Conservation (phyloP, 2,329 filamentous ascomycete genomes). For the Aspergillus brunneoviolaceus region DNA sequence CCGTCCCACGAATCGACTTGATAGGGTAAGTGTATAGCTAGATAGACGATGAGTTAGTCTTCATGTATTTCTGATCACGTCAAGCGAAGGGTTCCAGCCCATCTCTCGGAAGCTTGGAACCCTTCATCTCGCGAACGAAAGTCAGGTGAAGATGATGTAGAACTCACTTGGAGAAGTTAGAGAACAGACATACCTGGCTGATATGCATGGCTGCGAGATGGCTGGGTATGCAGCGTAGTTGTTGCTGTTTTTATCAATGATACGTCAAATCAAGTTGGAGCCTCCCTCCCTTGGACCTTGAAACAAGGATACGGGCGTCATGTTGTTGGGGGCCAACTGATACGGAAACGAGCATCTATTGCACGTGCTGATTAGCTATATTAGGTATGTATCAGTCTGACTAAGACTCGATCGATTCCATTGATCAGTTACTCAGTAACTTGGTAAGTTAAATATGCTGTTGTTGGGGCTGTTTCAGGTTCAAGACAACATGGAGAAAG, state of each 20-base stretch:
- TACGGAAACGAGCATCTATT: not conserved
- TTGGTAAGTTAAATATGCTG: no score
- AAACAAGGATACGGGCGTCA: not conserved
- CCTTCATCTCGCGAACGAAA: no score
- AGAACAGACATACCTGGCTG: conserved; percentile 28
- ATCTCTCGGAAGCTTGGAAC: no score
- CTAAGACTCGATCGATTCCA: not conserved
- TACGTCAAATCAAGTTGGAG: not conserved
- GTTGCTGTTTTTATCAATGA: not conserved
- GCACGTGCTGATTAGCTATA: not conserved
- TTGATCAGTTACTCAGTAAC: no score
- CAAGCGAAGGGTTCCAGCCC: not conserved
- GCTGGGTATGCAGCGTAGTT: conserved; percentile 17
- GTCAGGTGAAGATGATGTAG: no score
- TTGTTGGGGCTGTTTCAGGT: no score
- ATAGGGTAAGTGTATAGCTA: conserved; percentile 72
- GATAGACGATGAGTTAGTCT: not conserved
- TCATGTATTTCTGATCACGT: no score
- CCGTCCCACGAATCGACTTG: conserved; percentile 66
- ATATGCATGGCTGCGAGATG: conserved; percentile 38
- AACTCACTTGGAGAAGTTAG: not conserved
- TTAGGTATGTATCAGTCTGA: not conserved
- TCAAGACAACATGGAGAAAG: no score
- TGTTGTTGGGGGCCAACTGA: not conserved
- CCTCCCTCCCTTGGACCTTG: not conserved